Conservation (phyloP, 2,329 filamentous ascomycete genomes). For the Diaporthe citriasiana region DNA sequence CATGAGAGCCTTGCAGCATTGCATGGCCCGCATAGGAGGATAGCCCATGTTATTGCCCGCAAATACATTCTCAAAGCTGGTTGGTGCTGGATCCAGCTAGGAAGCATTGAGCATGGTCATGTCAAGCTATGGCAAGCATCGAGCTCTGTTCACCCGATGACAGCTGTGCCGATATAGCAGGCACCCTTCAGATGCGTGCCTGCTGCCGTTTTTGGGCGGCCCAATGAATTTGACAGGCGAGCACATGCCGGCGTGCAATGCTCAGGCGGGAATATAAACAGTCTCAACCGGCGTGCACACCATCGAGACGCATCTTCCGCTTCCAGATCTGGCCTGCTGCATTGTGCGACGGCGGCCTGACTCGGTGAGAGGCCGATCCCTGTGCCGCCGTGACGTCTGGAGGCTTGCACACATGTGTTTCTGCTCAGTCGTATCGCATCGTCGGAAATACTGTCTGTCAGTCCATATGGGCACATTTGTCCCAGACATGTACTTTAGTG, state of each 20-base stretch:
- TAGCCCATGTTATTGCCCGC: background rate
- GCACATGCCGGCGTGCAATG: conserved; percentile 20
- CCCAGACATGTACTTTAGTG: conserved; percentile 23
- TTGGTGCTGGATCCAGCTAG: conserved; percentile 4
- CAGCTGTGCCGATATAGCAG: background rate
- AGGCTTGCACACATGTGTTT: conserved; percentile 8
- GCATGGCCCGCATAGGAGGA: background rate
- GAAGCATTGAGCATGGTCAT: background rate
- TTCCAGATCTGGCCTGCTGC: conserved; percentile 39
- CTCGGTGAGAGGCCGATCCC: conserved; percentile 28
- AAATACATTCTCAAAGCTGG: background rate
- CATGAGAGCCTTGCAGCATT: conserved; percentile 22
- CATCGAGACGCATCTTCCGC: conserved; percentile 7
- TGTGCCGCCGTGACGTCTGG: conserved; percentile 33
- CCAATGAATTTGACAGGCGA: background rate
- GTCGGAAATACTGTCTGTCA: conserved; percentile 8
- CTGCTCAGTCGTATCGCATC: conserved; percentile 7
- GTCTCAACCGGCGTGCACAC: background rate
- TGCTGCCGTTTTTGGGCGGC: background rate
- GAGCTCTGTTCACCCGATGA: background rate
- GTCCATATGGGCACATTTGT: background rate
- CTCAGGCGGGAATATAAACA: conserved; percentile 17
- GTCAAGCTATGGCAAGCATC: conserved; percentile 1
- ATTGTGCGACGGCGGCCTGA: conserved; percentile 40
- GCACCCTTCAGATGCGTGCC: background rate